Base-by-base conservation (phyloP, 192 early-diverging fungal genomes). In the Geranomyces michiganensis region DNA sequence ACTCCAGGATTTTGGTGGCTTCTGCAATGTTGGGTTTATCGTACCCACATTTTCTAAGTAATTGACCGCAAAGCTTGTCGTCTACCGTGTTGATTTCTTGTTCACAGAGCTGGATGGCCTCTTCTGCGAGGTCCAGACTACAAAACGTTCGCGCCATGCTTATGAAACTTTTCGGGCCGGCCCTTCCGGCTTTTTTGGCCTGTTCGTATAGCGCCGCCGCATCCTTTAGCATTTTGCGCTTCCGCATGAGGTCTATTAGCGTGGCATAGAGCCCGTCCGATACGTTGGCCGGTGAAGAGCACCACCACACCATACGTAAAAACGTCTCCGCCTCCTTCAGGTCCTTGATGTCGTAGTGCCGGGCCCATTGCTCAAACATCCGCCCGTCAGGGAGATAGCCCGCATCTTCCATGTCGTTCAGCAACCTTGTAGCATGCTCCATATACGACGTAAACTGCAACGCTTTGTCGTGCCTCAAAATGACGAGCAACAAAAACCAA, bases 281-380 rank as follows among this genome's bases (percentile, higher is more conserved):
- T 4, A 70, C 58, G 27, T 14, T 21, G 8, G 21, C 56, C 7
- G 68, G 68, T 0, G 68, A 31, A 4, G 29, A 55, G 31, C 51
- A 33, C 68, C 68, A 70, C 68, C 68, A 70, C 17, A 70, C 56
- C 41, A 56, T 70, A 3, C 68, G 48, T 19, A 70, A 41, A 36
- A 70, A 70, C 51, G 14, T 21, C 44, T 70, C 68, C 0, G 68
- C 68, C 14, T 70, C 68, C 30, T 24, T 29, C 19, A 70, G 27
- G 21, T 24, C 41, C 68, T 46, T 5, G 21, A 70, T 60, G 24
- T 61, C 56, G 8, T 55, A 55, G 29, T 70, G 51, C 0, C 43
- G 26, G 0, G 68, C 68, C 68, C 68, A 70, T 29, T 45, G 56
- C 36, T 70, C 56, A 36, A 60, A 61, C 51, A 59, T 56, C 7